Evolutionary conservation across 2,329 filamentous ascomycete genomes (phyloP).

Genomic region (Raffaelea albimanens): DNA sequence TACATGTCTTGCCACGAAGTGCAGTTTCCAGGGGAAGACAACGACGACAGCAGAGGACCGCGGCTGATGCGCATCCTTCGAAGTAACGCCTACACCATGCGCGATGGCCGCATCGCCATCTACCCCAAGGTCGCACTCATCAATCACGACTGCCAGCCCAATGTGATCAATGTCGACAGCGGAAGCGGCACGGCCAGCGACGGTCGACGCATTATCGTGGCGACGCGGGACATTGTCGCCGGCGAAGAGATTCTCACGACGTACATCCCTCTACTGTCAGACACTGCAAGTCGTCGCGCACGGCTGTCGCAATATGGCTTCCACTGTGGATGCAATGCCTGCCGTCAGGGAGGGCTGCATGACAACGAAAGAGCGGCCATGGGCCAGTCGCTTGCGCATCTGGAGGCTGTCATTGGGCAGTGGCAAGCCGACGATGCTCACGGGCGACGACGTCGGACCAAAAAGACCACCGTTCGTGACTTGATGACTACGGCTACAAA

Average conservation of each 20-base stretch:
- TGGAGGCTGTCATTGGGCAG: neutral
- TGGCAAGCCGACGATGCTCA: neutral
- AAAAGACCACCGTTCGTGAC: neutral
- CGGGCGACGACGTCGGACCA: too few species aligned
- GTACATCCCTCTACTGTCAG: constrained; percentile 24
- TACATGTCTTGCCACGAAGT: constrained; percentile 22
- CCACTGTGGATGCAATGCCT: constrained; percentile 9
- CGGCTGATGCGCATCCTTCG: constrained; percentile 25
- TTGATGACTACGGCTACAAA: neutral
- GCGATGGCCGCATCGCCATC: constrained; percentile 13
- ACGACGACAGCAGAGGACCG: constrained; percentile 1
- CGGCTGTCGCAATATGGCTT: constrained; percentile 22
- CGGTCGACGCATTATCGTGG: constrained; percentile 22
- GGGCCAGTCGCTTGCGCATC: constrained; percentile 5
- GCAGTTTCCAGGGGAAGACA: constrained; percentile 14
- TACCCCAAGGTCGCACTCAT: constrained; percentile 26
- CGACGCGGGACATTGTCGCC: constrained; percentile 20
- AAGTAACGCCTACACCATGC: constrained; percentile 29
- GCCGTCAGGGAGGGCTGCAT: neutral
- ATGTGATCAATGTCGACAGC: constrained; percentile 19
- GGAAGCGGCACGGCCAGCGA: neutral
- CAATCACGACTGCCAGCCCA: constrained; percentile 31
- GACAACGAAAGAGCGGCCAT: constrained; percentile 4
- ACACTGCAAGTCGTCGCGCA: constrained; percentile 18
- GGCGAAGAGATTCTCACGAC: constrained; percentile 27